These are phyloP conservation scores for Fusarium coffeatum DNA, from an alignment of 2,329 filamentous ascomycete genomes.

Conservation along the genomic window DNA sequence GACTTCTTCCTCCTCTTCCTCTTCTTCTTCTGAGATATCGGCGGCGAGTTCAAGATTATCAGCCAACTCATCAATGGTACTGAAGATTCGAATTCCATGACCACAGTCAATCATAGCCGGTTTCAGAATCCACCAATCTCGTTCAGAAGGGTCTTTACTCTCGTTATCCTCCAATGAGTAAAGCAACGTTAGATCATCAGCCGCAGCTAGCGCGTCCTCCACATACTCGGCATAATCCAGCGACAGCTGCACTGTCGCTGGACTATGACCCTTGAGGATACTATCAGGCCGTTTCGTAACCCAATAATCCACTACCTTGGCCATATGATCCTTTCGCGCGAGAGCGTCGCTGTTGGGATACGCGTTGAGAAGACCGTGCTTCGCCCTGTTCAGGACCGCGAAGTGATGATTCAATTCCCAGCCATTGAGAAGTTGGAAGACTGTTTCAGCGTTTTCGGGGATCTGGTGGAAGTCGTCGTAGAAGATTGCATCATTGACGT, in stretches of 20 bases:
- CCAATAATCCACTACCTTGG: conserved; percentile 53
- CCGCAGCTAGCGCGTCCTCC: conserved; percentile 52
- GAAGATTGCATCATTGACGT: conserved; percentile 48
- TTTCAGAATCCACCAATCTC: conserved; percentile 57
- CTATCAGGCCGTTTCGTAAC: conserved; percentile 51
- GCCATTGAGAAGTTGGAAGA: conserved; percentile 52
- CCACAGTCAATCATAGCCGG: conserved; percentile 56
- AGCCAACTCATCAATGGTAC: conserved; percentile 52
- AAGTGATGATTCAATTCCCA: conserved; percentile 52
- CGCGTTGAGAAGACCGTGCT: conserved; percentile 51
- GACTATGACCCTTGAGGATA: conserved; percentile 47
- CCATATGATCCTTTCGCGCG: conserved; percentile 53
- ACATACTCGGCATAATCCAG: conserved; percentile 56
- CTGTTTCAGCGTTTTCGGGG: conserved; percentile 35
- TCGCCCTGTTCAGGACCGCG: conserved; percentile 46
- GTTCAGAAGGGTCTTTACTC: conserved; percentile 39
- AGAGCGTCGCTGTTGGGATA: conserved; percentile 56
- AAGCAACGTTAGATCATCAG: conserved; percentile 52
- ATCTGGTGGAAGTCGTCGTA: conserved; percentile 47
- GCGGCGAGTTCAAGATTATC: conserved; percentile 52
- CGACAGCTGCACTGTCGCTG: conserved; percentile 50
- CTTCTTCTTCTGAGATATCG: conserved; percentile 48
- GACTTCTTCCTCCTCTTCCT: not conserved
- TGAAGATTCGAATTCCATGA: conserved; percentile 54
- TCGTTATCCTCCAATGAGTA: conserved; percentile 53